Evolutionary conservation across 2,329 filamentous ascomycete species (phyloP).

Genomic region (Fusarium sp.): DNA sequence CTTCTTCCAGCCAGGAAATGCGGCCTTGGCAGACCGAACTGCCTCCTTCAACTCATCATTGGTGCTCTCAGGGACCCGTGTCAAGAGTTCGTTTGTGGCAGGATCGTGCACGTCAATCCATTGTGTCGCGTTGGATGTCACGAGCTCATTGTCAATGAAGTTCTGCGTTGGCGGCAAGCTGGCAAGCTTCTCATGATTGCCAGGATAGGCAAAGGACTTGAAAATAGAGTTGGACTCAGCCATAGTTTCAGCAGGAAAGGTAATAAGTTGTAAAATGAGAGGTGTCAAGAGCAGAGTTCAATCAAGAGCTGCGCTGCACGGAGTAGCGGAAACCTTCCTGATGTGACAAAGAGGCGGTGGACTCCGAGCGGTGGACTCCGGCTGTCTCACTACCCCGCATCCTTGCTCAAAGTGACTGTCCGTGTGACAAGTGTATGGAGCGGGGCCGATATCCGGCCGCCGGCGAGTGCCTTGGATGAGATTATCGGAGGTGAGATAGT

Average conservation of each 20-base stretch:
- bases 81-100: slow-evolving; percentile 83
- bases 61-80: slow-evolving; percentile 80
- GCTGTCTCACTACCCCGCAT: slow-evolving; percentile 26
- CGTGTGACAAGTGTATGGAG: slow-evolving; percentile 24
- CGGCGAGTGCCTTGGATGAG: neutral
- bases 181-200: slow-evolving; percentile 39
- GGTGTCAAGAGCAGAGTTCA: neutral
- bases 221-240: slow-evolving; percentile 25
- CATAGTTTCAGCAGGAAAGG: slow-evolving; percentile 2
- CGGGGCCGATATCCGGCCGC: slow-evolving; percentile 10
- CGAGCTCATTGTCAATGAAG: slow-evolving; percentile 80
- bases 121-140: slow-evolving; percentile 69
- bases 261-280: neutral
- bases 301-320: neutral
- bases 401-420: slow-evolving; percentile 1
- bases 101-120: slow-evolving; percentile 82
- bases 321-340: slow-evolving; percentile 25
- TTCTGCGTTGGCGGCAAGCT: slow-evolving; percentile 70
- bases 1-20: slow-evolving; percentile 74
- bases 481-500: neutral
- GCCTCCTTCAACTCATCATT: slow-evolving; percentile 75
- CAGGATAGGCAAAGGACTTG: slow-evolving; percentile 36
- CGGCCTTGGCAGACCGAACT: slow-evolving; percentile 76
- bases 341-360: slow-evolving; percentile 20
- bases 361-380: slow-evolving; percentile 36